Conservation (phyloP, 257 asterid species). For the Salvia hispanica region DNA sequence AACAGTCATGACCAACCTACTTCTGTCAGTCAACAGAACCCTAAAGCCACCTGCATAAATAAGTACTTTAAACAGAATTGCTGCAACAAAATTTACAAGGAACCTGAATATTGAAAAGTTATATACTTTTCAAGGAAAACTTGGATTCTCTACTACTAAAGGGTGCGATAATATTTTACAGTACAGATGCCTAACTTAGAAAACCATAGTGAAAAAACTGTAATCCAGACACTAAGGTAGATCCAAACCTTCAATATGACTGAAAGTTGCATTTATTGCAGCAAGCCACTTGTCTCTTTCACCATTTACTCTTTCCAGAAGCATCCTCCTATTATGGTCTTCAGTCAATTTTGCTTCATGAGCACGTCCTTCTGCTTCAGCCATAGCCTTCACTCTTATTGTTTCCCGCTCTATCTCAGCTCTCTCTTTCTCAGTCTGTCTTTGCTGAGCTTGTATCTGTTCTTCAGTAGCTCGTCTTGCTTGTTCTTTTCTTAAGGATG, state of each 20-base stretch:
- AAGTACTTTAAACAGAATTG: conserved; percentile 19
- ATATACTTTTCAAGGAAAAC: not conserved
- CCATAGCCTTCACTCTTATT: conserved; percentile 83
- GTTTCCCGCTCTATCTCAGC: conserved; percentile 93
- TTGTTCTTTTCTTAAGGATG: conserved; percentile 81
- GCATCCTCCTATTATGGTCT: conserved; percentile 87
- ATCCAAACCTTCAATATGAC: conserved; percentile 85
- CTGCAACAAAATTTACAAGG: conserved; percentile 7
- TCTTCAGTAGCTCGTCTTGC: conserved; percentile 94
- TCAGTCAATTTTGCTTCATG: conserved; percentile 92
- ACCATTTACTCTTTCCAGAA: conserved; percentile 72
- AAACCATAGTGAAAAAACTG: conserved; percentile 14
- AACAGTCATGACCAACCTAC: conserved; percentile 80
- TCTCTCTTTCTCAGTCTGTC: conserved; percentile 93
- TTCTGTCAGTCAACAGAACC: conserved; percentile 77
- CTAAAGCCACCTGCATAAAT: conserved; percentile 73
- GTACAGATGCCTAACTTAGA: conserved; percentile 9
- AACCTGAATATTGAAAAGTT: conserved; percentile 1
- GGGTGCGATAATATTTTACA: not conserved
- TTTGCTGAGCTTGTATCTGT: conserved; percentile 90
- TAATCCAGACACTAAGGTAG: conserved; percentile 15
- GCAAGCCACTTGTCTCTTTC: conserved; percentile 99
- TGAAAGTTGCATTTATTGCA: conserved; percentile 85
- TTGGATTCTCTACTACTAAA: not conserved
- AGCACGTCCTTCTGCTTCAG: conserved; percentile 95